Conservation (phyloP, 768 basidiomycete species). For the Clitopilus hobsonii region DNA sequence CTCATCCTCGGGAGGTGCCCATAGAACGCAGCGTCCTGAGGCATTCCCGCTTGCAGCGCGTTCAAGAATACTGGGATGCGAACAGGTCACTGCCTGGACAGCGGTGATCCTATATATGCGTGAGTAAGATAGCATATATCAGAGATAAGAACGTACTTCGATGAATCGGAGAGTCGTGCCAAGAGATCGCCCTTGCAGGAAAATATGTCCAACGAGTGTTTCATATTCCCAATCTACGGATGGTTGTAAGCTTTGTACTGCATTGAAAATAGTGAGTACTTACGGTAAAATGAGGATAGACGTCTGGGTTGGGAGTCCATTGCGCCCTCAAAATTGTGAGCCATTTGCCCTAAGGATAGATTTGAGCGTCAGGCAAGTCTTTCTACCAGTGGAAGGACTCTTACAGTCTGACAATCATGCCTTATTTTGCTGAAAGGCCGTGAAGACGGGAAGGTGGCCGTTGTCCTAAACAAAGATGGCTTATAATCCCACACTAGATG, state of each 20-base stretch:
- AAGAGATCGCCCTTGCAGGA: constrained; percentile 77
- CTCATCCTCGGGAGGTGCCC: constrained; percentile 59
- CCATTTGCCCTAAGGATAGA: constrained; percentile 65
- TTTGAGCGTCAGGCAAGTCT: not conserved
- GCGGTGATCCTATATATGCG: constrained; percentile 58
- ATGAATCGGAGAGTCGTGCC: constrained; percentile 53
- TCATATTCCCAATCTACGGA: constrained; percentile 68
- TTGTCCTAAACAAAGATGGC: constrained; percentile 40
- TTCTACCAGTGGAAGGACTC: constrained; percentile 10
- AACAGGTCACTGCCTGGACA: constrained; percentile 87
- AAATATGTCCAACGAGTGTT: constrained; percentile 71
- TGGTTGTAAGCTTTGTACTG: not conserved
- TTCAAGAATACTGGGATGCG: constrained; percentile 72
- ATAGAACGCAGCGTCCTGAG: constrained; percentile 75
- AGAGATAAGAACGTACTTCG: constrained; percentile 33
- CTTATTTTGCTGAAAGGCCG: constrained; percentile 57
- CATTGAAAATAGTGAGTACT: constrained; percentile 13
- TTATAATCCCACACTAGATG: constrained; percentile 72
- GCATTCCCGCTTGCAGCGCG: constrained; percentile 75
- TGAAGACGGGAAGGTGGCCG: constrained; percentile 51
- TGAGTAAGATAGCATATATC: constrained; percentile 1
- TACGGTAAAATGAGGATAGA: constrained; percentile 82
- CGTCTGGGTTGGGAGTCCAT: constrained; percentile 76
- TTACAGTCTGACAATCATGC: constrained; percentile 81
- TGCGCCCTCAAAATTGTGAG: constrained; percentile 71